These are phyloP conservation scores for Phalaenopsis equestris DNA, from an alignment of 106 monocot species.

Conservation along the genomic window DNA sequence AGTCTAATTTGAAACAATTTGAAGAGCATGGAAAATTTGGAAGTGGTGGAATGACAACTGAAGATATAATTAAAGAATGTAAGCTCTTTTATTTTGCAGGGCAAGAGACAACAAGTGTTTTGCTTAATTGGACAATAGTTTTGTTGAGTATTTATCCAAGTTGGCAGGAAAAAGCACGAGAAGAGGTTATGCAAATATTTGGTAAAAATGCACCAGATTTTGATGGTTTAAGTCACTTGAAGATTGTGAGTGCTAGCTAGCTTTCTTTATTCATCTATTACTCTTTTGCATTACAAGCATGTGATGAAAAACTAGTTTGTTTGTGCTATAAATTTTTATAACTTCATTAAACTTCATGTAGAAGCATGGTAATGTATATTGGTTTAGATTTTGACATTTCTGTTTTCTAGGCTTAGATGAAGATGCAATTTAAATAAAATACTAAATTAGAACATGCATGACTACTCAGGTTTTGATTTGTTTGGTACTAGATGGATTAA, in stretches of 20 bases:
- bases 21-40: constrained; percentile 25
- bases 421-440: too few relatives aligned
- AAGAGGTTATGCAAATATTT: constrained; percentile 52
- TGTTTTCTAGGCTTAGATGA: too few relatives aligned
- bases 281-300: too few relatives aligned
- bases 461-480: too few relatives aligned
- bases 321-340: too few relatives aligned
- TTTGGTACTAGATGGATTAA: too few relatives aligned
- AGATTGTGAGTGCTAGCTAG: constrained; percentile 7
- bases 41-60: constrained; percentile 26
- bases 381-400: too few relatives aligned
- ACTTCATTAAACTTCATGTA: too few relatives aligned
- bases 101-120: constrained; percentile 46
- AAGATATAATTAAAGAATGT: constrained; percentile 70
- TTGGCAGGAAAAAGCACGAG: constrained; percentile 58
- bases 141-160: constrained; percentile 45
- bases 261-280: not conserved
- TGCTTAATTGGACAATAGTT: constrained; percentile 68
- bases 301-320: too few relatives aligned
- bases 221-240: constrained; percentile 12
- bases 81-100: constrained; percentile 82
- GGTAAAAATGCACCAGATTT: constrained; percentile 26
- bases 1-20: constrained; percentile 27
- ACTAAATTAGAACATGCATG: too few relatives aligned
- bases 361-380: too few relatives aligned